These are phyloP conservation scores for Penicillium rolfsii DNA, from an alignment of 2,329 filamentous ascomycete species.

Conservation along the genomic window DNA sequence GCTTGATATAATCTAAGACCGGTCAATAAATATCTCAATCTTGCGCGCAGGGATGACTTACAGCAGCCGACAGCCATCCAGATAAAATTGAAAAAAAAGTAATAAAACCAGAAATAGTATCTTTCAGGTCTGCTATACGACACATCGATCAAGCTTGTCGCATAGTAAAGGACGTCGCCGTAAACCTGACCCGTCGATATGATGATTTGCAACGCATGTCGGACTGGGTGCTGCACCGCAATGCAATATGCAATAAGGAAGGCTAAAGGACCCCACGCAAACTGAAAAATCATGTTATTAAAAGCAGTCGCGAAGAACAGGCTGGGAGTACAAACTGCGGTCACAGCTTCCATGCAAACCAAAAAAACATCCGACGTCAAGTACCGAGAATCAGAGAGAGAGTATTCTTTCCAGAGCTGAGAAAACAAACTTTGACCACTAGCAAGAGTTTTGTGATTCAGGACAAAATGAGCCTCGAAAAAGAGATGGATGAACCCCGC, in stretches of 20 bases:
- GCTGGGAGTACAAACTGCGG: constrained; percentile 51
- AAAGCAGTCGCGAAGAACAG: neutral
- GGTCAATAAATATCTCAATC: neutral
- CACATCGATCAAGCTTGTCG: constrained; percentile 58
- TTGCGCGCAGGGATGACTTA: constrained; percentile 36
- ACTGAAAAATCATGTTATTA: neutral
- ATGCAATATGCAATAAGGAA: constrained; percentile 56
- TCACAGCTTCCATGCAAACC: constrained; percentile 79
- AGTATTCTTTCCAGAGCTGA: constrained; percentile 89
- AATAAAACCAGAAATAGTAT: constrained; percentile 63
- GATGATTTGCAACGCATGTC: constrained; percentile 57
- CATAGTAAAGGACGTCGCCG: constrained; percentile 61
- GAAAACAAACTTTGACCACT: constrained; percentile 70
- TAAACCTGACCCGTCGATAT: constrained; percentile 62
- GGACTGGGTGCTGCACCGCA: constrained; percentile 53
- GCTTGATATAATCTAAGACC: neutral
- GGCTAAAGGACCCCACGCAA: constrained; percentile 62
- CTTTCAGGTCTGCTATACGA: constrained; percentile 59
- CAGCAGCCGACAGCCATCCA: constrained; percentile 60
- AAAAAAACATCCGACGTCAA: constrained; percentile 77
- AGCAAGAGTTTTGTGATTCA: constrained; percentile 63
- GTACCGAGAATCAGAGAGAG: constrained; percentile 81
- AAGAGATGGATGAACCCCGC: constrained; percentile 62
- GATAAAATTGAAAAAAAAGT: constrained; percentile 60
- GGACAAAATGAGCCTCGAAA: constrained; percentile 76